Evolutionary conservation across 31 red algal species (phyloP).

Genomic region (Bonnemaisonia californica): DNA sequence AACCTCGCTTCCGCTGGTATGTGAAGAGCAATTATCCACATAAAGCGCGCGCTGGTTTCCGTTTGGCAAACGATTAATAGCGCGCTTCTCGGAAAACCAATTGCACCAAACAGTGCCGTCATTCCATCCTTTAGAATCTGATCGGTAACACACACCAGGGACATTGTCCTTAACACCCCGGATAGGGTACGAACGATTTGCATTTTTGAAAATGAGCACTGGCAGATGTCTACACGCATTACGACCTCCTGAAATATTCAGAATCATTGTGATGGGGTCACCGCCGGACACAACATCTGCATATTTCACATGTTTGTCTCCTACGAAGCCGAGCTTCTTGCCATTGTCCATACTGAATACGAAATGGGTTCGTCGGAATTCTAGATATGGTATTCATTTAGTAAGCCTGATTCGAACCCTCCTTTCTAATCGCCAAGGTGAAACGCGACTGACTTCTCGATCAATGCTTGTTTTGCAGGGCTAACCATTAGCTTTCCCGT

Average conservation of each 20-base stretch:
- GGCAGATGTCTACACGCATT: neutral
- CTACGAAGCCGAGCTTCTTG: neutral
- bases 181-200: slow-evolving; percentile 21
- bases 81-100: slow-evolving; percentile 6
- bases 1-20: neutral
- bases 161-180: slow-evolving; percentile 4
- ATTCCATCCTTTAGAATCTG: slow-evolving; percentile 24
- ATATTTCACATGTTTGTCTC: slow-evolving; percentile 3
- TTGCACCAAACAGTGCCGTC: neutral
- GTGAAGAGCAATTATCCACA: slow-evolving; percentile 20
- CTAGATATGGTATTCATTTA: neutral
- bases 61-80: neutral
- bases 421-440: neutral
- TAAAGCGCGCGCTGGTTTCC: neutral
- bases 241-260: neutral
- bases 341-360: neutral
- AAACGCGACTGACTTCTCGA: slow-evolving; percentile 1
- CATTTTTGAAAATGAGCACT: slow-evolving; percentile 35
- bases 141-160: slow-evolving; percentile 18
- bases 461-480: neutral
- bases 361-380: slow-evolving; percentile 9
- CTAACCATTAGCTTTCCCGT: slow-evolving; percentile 9
- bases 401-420: neutral
- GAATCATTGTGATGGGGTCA: slow-evolving; percentile 29
- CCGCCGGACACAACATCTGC: too few relatives aligned